phyloP scores from a whole-genome alignment of 352 stramenopile species.

The Plasmopara halstedii region DNA sequence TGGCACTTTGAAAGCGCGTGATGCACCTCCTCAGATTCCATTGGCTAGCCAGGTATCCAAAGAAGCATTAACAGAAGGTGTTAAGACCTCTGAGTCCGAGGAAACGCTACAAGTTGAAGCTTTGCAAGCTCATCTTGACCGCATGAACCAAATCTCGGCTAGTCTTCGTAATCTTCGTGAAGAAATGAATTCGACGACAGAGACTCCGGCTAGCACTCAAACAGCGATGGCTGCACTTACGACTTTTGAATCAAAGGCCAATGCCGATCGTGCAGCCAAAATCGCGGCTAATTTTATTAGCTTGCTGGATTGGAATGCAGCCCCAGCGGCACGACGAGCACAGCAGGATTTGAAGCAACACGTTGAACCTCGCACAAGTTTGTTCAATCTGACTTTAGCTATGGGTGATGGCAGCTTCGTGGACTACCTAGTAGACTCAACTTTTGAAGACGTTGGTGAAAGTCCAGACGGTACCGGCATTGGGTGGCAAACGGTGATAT shows the following conservation, averaged over 20 bases:
- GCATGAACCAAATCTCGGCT: conserved; percentile 67
- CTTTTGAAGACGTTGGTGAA: conserved; percentile 45
- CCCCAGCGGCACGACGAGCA: conserved; percentile 21
- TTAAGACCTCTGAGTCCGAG: conserved; percentile 4
- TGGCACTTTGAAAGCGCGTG: conserved; percentile 11
- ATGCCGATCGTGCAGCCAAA: conserved; percentile 44
- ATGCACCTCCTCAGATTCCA: conserved; percentile 9
- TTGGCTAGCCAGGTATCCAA: not conserved
- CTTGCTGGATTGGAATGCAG: conserved; percentile 30
- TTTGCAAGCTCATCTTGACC: conserved; percentile 63
- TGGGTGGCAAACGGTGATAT: conserved; percentile 64
- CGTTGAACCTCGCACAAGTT: conserved; percentile 20
- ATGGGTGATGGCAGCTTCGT: conserved; percentile 65
- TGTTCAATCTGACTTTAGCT: conserved; percentile 47
- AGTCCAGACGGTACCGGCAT: conserved; percentile 26
- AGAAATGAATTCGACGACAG: conserved; percentile 35
- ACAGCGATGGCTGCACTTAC: conserved; percentile 41
- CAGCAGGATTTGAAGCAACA: conserved; percentile 24
- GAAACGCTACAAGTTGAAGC: conserved; percentile 51
- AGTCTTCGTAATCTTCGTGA: conserved; percentile 40
- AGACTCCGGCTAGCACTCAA: conserved; percentile 30
- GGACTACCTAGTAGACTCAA: conserved; percentile 57
- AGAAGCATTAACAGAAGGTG: not conserved
- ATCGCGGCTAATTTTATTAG: conserved; percentile 54
- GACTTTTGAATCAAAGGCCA: conserved; percentile 48